Evolutionary conservation across 1,284 basidiomycete genomes (phyloP), one percentile per base, ranked within the genome.

Genomic region (Cryptococcus neoformans): DNA sequence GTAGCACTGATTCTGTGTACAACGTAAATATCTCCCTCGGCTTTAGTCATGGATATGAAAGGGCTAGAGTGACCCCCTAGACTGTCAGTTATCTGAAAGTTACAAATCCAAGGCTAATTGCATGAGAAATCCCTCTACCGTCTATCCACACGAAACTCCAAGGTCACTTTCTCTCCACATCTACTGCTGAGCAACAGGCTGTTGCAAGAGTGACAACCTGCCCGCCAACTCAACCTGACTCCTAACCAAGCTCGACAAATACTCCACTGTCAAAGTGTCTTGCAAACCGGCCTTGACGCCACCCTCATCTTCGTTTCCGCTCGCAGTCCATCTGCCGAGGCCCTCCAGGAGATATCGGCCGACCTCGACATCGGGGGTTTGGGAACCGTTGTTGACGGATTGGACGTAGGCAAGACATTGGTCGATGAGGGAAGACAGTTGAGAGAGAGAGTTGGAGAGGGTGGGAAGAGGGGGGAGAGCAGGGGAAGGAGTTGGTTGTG

Each of bases 321-420:
- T 66, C 84, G 87, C 44, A 82, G 81, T 66, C 77, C 78, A 77
- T 57, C 77, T 58, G 55, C 89, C 88, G 45, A 96, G 84, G 6
- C 92, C 92, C 68, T 95, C 90, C 83, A 97, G 88, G 53, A 99
- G 82, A 75, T 94, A 95, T 56, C 92, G 83, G 14, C 95, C 95
- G 41, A 99, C 84, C 11, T 90, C 88, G 51, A 88, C 83, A 78
- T 98, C 90, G 21, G 92, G 91, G 63, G 88, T 81, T 47, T 83
- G 82, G 66, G 91, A 84, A 34, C 92, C 93, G 0, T 85, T 79
- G 51, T 92, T 77, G 46, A 97, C 92, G 11, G 83, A 83, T 48
- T 87, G 85, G 8, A 99, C 95, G 74, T 99, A 98, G 11, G 83
- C 79, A 44, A 94, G 87, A 56, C 96, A 85, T 84, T 66, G 55